These are phyloP conservation scores for Begonia masoniana DNA, from an alignment of 306 rosid species.

Conservation along the genomic window DNA sequence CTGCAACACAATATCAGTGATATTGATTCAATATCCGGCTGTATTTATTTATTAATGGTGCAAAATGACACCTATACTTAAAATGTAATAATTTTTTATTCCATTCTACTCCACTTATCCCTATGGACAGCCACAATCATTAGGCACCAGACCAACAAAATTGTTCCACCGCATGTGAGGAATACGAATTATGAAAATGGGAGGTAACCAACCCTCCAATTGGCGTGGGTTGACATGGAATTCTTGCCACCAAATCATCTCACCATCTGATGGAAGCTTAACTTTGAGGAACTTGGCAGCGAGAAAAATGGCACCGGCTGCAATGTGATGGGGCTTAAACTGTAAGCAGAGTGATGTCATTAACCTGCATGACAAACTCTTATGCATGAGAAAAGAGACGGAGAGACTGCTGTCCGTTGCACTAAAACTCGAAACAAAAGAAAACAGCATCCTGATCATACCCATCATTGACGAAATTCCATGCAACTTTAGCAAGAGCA, in stretches of 20 bases:
- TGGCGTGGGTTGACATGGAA: constrained; percentile 98
- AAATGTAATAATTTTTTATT: too few species aligned
- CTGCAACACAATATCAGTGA: constrained; percentile 34
- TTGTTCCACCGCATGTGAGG: too few species aligned
- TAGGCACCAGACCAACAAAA: too few species aligned
- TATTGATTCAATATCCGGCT: too few species aligned
- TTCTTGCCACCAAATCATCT: constrained; percentile 99
- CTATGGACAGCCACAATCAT: too few species aligned
- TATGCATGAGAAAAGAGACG: constrained; percentile 9
- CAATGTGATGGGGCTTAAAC: constrained; percentile 94
- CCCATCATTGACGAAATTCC: constrained; percentile 99
- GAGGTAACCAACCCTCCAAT: constrained; percentile 94
- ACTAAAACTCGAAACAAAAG: too few species aligned
- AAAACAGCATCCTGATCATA: constrained; percentile 14
- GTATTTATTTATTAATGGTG: too few species aligned
- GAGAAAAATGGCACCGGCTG: constrained; percentile 99
- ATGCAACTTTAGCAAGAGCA: constrained; percentile 98
- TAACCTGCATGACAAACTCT: constrained; percentile 49
- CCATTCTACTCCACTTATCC: too few species aligned
- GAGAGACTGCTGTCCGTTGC: too few species aligned
- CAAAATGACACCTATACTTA: too few species aligned
- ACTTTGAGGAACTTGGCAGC: constrained; percentile 99
- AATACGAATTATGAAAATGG: neutral
- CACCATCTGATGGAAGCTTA: constrained; percentile 96
- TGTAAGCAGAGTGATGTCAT: constrained; percentile 98